Evolutionary conservation across 306 rosid species (phyloP), one percentile per base, ranked within the genome.

Genomic region (Cucurbita maxima): DNA sequence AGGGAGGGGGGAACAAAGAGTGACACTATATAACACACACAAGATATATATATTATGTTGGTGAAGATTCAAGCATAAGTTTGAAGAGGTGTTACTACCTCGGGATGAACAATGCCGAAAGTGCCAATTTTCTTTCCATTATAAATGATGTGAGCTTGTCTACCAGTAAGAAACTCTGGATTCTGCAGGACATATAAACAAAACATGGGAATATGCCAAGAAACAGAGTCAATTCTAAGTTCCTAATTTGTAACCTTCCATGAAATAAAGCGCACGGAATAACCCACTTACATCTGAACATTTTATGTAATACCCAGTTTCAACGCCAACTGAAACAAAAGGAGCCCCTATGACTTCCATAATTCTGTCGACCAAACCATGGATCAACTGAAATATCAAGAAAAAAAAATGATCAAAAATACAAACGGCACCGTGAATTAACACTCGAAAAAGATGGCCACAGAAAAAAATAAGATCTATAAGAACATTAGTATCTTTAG

Each of bases 21-120:
- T 50, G 53, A 13, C 44, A 36, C 22, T 15, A 15, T 63, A 37
- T 43, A 38, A 22, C 40, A 69, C 68, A 60, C 18, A 1, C 10
- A 3, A 37, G 12, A 8, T 4, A 37, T 37, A 61, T 36, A 7
- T 16, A 62, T 15, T 16, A 60, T 37, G 50, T 43, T 62, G 6
- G 13, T n/a, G 70, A 15, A 44, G 19, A 25, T 14, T 71, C 14
- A 37, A 72, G 5, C 55, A 9, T 4, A 74, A 30, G 15, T 30
- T 6, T n/a, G 34, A 34, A 62, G 10, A 19, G 53, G 48, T 58
- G 73, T 34, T 48, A 34, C 37, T 54, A 94, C 96, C 98, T 88
- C 95, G 4, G 98, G 98, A 71, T 94, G 90, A 82, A 94, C 94
- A 82, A 94, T 90, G 75, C 98, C 98, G 61, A 91, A 94, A 59